Percentiles rank a stretch among this genome's conserved stretches.
Conservation (phyloP, 148 eudicot genomes). For the Limonium bicolor region DNA sequence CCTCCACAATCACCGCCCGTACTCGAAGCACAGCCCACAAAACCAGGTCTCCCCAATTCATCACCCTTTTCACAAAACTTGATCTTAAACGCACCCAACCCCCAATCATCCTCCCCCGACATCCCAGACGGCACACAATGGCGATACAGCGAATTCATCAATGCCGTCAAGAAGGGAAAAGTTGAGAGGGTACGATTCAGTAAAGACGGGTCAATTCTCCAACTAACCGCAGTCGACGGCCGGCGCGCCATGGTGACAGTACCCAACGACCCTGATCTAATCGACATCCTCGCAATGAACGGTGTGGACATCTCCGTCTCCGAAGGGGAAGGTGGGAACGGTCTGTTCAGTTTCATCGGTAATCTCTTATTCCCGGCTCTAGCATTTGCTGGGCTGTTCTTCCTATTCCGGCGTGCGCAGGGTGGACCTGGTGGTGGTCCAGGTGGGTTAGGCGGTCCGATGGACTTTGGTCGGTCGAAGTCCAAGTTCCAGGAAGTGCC, state of each 20-base stretch:
- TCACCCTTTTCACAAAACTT: conserved; percentile 48
- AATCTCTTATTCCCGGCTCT: conserved; percentile 68
- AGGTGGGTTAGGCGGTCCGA: conserved; percentile 96
- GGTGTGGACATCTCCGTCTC: conserved; percentile 93
- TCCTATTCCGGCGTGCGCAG: conserved; percentile 67
- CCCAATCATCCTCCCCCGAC: conserved; percentile 30
- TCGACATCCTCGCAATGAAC: conserved; percentile 87
- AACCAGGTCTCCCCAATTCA: conserved; percentile 16
- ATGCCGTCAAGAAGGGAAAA: conserved; percentile 91
- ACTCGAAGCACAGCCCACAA: conserved; percentile 30
- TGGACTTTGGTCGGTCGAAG: conserved; percentile 95
- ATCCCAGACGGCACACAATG: conserved; percentile 76
- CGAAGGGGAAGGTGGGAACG: conserved; percentile 80
- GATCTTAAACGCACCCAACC: conserved; percentile 61
- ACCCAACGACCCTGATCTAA: conserved; percentile 90
- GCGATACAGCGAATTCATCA: conserved; percentile 92
- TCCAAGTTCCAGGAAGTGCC: conserved; percentile 99
- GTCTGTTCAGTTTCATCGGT: conserved; percentile 65
- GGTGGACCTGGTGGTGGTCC: conserved; percentile 99
- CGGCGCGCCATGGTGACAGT: conserved; percentile 63
- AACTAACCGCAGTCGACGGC: conserved; percentile 84
- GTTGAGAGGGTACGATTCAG: conserved; percentile 82
- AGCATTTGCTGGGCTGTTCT: conserved; percentile 83
- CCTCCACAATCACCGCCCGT: conserved; percentile 26
- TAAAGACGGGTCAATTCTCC: conserved; percentile 67